Conservation (phyloP, 345 rosid genomes). For the Cochlearia excelsa region DNA sequence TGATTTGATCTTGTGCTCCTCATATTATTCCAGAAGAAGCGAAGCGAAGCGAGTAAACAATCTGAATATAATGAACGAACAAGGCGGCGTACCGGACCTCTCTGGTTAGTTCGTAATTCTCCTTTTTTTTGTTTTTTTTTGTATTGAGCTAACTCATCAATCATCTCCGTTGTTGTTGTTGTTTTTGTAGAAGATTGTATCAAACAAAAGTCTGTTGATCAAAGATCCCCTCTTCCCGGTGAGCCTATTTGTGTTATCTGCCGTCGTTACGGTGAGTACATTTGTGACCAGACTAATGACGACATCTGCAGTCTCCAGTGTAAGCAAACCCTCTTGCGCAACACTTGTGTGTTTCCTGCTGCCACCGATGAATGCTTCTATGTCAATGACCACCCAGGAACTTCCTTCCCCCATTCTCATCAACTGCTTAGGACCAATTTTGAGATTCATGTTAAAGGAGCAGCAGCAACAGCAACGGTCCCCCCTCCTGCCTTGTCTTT, state of each 20-base stretch:
- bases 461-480: no score
- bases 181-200: slow-evolving; percentile 37
- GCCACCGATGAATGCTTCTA: slow-evolving; percentile 79
- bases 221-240: slow-evolving; percentile 60
- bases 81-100: no score
- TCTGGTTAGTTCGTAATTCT: no score
- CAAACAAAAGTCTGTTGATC: slow-evolving; percentile 57
- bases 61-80: no score
- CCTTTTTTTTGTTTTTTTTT: no score
- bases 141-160: no score
- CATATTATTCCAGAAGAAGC: no score
- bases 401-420: slow-evolving; percentile 39
- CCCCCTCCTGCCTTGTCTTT: slow-evolving; percentile 53
- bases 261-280: slow-evolving; percentile 84
- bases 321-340: slow-evolving; percentile 46
- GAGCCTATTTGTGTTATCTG: slow-evolving; percentile 80
- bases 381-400: slow-evolving; percentile 48
- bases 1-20: no score
- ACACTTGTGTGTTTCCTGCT: slow-evolving; percentile 32
- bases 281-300: slow-evolving; percentile 77
- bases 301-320: slow-evolving; percentile 93
- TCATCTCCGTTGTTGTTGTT: no score
- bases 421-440: slow-evolving; percentile 64
- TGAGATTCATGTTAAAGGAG: slow-evolving; percentile 39
- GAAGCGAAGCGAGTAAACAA: no score